A percentile compares a stretch with the other conserved stretches of the same genome.
Evolutionary conservation across 148 eudicot genomes (phyloP).

Genomic region (Cornus kousa): DNA sequence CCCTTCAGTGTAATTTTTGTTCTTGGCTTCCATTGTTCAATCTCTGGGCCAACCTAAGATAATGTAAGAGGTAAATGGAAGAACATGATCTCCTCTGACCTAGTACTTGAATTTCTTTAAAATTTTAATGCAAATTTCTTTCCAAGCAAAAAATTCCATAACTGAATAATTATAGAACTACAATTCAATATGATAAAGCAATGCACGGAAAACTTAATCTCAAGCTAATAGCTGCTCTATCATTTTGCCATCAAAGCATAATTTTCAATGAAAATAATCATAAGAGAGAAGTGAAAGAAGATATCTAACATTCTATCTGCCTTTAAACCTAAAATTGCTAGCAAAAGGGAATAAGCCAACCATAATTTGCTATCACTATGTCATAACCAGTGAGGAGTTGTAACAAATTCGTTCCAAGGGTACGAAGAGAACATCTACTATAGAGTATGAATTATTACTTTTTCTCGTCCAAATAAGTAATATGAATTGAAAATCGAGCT

Average conservation of each 20-base stretch:
- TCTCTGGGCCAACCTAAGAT: conserved; percentile 1
- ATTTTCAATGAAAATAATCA: background rate
- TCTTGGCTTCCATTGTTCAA: background rate
- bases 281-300: background rate
- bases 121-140: background rate
- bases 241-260: background rate
- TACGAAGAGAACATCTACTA: background rate
- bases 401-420: background rate
- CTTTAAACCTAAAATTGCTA: background rate
- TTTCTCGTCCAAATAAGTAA: background rate
- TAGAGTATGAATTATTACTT: too few species aligned
- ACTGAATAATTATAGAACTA: background rate
- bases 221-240: background rate
- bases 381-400: background rate
- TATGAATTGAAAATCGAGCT: background rate
- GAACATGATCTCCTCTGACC: background rate
- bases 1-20: background rate
- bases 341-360: background rate
- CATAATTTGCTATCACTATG: background rate
- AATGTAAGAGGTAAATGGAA: background rate
- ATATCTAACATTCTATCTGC: conserved; percentile 8
- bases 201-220: background rate
- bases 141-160: background rate
- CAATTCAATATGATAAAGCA: too few species aligned
- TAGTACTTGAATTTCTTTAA: background rate